Evolutionary conservation across 768 basidiomycete genomes (phyloP), one percentile per base, ranked within the genome.

Genomic region (Mycena metata): DNA sequence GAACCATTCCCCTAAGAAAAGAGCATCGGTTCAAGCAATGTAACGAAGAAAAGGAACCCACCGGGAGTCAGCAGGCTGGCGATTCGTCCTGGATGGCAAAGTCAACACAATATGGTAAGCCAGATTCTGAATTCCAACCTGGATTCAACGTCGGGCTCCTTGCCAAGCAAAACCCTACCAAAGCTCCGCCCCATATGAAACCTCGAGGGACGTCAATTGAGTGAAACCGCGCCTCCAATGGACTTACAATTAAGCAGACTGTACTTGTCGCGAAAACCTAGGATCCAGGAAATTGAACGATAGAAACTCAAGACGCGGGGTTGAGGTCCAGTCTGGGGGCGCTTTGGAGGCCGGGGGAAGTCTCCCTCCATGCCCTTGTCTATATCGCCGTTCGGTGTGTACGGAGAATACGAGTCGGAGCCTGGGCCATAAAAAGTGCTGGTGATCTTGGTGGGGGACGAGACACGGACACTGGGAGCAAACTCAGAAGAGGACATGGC

Each of bases 161-260:
- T 3, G 74, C 71, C 5, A 77, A 70, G 55, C 70, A 76, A 58
- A 72, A 77, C 17, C 76, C 76, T 0, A 76, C 55, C 24, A 76
- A 36, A 2, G 76, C 75, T n/a, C 76, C 76, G 15, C 76, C 76
- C 66, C 70, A 76, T 35, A 75, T n/a, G 26, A 76, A 57, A 33
- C 70, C 76, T 77, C 9, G 21, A 23, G 15, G 21, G 47, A 19
- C n/a, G 64, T 66, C 24, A 65, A 52, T 61, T 7, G 54, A 43
- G 6, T 21, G 55, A 47, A 21, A 5, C 23, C 7, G 42, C 12
- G 41, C 33, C 13, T 24, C 35, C 47, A 21, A 24, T 21, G 21
- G 24, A 56, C 73, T 59, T 54, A 75, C 76, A 73, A 21, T 70
- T 64, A 2, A 72, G 36, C 5, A 77, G 71, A 52, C 73, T 74